These are phyloP conservation scores for Phyllosticta citriasiana DNA, from an alignment of 2,329 filamentous ascomycete genomes.

Conservation along the genomic window DNA sequence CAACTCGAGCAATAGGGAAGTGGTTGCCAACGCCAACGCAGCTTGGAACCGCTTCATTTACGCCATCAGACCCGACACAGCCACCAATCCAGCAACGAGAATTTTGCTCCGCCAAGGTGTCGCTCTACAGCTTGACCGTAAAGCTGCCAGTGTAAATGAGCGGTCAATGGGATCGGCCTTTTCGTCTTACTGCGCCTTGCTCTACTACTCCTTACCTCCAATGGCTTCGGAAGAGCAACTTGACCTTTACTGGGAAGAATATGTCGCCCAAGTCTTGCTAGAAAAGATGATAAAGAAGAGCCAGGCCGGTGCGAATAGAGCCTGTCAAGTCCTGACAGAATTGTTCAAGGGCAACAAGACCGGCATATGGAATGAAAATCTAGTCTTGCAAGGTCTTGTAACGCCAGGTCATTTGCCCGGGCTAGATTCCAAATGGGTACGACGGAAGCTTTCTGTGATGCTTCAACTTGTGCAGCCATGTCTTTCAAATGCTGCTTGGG, in stretches of 20 bases:
- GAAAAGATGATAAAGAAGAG: constrained; percentile 13
- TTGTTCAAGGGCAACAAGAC: constrained; percentile 51
- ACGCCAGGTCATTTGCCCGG: constrained; percentile 68
- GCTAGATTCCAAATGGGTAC: constrained; percentile 79
- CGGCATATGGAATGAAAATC: constrained; percentile 65
- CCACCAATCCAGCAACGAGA: constrained; percentile 43
- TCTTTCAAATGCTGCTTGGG: constrained; percentile 41
- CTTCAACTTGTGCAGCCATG: constrained; percentile 51
- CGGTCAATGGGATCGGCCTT: constrained; percentile 50
- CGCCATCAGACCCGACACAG: constrained; percentile 54
- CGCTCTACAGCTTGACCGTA: constrained; percentile 59
- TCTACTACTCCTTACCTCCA: constrained; percentile 75
- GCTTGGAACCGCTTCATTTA: constrained; percentile 84
- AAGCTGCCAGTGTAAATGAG: constrained; percentile 39
- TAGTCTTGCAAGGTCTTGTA: constrained; percentile 43
- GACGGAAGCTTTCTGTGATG: constrained; percentile 57
- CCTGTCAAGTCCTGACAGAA: constrained; percentile 59
- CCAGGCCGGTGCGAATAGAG: constrained; percentile 18
- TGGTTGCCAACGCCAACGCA: constrained; percentile 60
- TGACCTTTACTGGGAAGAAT: constrained; percentile 69
- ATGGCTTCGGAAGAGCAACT: constrained; percentile 54
- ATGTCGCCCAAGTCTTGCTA: constrained; percentile 55
- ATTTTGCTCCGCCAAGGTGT: constrained; percentile 58
- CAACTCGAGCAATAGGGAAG: constrained; percentile 62
- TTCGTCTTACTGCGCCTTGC: constrained; percentile 66